phyloP scores from a whole-genome alignment of 169 alveolate species.

The Toxoplasma gondii region DNA sequence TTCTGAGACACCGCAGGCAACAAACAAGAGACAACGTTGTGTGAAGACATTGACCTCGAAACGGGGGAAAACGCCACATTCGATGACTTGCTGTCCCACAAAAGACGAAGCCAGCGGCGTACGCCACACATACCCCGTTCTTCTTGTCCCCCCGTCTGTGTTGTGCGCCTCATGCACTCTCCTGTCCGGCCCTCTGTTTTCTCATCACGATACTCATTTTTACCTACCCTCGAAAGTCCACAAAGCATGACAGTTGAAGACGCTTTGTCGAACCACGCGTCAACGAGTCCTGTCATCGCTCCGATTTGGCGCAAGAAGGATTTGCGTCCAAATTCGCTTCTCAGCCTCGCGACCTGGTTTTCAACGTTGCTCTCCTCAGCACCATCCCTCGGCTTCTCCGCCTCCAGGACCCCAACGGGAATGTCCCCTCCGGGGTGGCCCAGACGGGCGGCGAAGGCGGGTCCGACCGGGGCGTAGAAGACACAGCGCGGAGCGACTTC shows the following conservation, averaged over 20 bases:
- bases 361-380: background rate
- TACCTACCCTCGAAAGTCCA: background rate
- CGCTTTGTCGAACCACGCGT: slow-evolving; percentile 14
- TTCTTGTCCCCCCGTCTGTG: too few species aligned
- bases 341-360: background rate
- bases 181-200: background rate
- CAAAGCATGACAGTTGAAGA: background rate
- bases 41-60: too few species aligned
- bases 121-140: too few species aligned
- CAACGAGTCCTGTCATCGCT: background rate
- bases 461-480: too few species aligned
- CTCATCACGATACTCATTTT: background rate
- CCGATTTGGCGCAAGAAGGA: background rate
- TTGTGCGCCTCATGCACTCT: too few species aligned
- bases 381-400: background rate
- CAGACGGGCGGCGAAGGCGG: too few species aligned
- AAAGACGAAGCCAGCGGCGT: too few species aligned
- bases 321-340: background rate
- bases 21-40: background rate
- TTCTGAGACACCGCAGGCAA: background rate
- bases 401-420: background rate
- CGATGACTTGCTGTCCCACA: too few species aligned
- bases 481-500: too few species aligned
- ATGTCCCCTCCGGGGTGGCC: too few species aligned
- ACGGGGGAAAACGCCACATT: too few species aligned